Conservation (phyloP, 441 rosid genomes). For the Rhodomyrtus psidioides region DNA sequence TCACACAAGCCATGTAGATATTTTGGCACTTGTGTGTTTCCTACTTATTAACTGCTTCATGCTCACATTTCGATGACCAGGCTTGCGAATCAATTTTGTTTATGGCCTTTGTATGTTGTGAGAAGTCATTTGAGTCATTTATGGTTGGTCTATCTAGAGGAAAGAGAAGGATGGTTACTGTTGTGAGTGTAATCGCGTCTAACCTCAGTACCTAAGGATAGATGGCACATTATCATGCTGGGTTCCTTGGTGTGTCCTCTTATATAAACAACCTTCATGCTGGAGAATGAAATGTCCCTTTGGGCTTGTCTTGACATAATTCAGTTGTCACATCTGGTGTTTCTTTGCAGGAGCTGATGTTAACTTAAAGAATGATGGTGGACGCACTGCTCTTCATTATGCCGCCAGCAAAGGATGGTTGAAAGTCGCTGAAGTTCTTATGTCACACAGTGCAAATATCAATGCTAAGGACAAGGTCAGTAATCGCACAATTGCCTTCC, state of each 20-base stretch:
- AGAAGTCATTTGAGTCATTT: not conserved
- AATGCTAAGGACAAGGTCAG: conserved; percentile 69
- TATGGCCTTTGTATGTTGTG: not conserved
- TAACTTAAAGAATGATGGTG: conserved; percentile 64
- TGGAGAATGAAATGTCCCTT: not conserved
- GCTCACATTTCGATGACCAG: not conserved
- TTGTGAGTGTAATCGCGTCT: not conserved
- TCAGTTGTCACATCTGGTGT: not conserved
- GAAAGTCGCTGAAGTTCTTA: conserved; percentile 58
- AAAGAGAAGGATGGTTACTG: not conserved
- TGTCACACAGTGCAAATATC: conserved; percentile 55
- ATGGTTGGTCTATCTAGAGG: not conserved
- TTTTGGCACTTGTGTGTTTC: not conserved
- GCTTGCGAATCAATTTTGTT: not conserved
- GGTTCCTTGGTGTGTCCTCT: not conserved
- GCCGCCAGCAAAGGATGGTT: conserved; percentile 89
- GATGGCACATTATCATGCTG: not conserved
- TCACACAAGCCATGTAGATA: not conserved
- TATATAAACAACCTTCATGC: not conserved
- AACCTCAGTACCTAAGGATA: not conserved
- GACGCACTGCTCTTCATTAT: conserved; percentile 86
- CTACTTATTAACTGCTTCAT: not conserved
- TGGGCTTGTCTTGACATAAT: not conserved
- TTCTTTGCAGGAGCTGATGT: conserved; percentile 64
- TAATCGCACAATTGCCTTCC: conserved; percentile 11